These are phyloP conservation scores for Elsinoe fawcettii DNA, from an alignment of 2,329 filamentous ascomycete genomes.

Conservation along the genomic window DNA sequence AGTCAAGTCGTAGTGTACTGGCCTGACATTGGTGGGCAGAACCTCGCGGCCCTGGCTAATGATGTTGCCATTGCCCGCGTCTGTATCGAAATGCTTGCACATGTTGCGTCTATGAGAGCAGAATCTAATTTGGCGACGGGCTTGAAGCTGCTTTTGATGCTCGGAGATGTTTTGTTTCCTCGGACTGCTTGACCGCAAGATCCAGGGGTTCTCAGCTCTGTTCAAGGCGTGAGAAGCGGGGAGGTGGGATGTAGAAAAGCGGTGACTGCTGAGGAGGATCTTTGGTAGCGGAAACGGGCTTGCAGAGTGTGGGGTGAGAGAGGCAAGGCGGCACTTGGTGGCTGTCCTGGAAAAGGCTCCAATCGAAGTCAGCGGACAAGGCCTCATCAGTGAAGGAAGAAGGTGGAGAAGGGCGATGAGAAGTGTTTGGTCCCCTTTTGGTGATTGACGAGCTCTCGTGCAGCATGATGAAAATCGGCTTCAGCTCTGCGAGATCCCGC, in stretches of 20 bases:
- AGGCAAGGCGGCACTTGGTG: neutral
- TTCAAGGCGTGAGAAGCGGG: conserved; percentile 7
- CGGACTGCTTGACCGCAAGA: conserved; percentile 1
- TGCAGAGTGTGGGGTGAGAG: conserved; percentile 3
- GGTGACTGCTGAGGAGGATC: conserved; percentile 10
- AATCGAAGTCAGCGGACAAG: conserved; percentile 8
- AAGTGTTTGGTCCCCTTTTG: neutral
- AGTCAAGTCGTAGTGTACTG: conserved; percentile 83
- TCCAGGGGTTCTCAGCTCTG: neutral
- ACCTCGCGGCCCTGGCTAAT: conserved; percentile 67
- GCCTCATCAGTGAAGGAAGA: conserved; percentile 4
- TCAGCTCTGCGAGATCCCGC: conserved; percentile 1
- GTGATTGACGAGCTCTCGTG: neutral
- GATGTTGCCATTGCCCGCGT: conserved; percentile 48
- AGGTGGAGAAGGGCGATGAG: neutral
- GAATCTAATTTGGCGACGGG: conserved; percentile 37
- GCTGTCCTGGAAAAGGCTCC: conserved; percentile 10
- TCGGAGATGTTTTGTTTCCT: neutral
- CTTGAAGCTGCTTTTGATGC: conserved; percentile 2
- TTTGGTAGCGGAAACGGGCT: conserved; percentile 11
- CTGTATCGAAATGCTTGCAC: conserved; percentile 55
- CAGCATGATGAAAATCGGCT: conserved; percentile 9
- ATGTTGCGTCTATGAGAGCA: conserved; percentile 73
- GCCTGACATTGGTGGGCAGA: conserved; percentile 83
- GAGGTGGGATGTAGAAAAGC: conserved; percentile 14